Percentiles rank a stretch among this genome's conserved stretches.
Evolutionary conservation across 208 protist genomes (phyloP).

Genomic region (Leishmania lainsoni): DNA sequence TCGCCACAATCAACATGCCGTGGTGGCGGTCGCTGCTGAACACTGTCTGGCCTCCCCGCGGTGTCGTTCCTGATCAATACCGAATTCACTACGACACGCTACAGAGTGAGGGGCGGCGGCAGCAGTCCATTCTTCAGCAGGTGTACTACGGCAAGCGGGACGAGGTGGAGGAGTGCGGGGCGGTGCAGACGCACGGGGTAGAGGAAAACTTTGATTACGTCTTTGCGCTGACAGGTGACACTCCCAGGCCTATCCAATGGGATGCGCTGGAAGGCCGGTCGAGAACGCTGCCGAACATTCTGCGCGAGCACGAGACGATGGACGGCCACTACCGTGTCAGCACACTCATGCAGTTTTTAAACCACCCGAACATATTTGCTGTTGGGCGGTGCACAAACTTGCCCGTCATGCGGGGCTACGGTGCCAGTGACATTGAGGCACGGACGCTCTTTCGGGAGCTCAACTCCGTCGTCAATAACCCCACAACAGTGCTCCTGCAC

Average conservation of each 20-base stretch:
- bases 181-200: constrained; percentile 29
- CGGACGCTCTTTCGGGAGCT: constrained; percentile 78
- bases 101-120: constrained; percentile 38
- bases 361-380: constrained; percentile 76
- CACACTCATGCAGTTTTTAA: constrained; percentile 84
- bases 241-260: constrained; percentile 57
- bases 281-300: constrained; percentile 43
- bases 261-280: constrained; percentile 23
- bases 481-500: constrained; percentile 62
- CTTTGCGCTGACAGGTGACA: constrained; percentile 75
- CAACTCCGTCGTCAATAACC: constrained; percentile 75
- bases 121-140: constrained; percentile 79
- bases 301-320: constrained; percentile 65
- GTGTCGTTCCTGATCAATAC: constrained; percentile 40
- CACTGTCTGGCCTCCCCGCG: constrained; percentile 8
- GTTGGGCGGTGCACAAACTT: constrained; percentile 80
- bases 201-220: constrained; percentile 84
- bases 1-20: background rate
- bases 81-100: constrained; percentile 57
- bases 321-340: constrained; percentile 87
- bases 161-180: constrained; percentile 33
- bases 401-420: constrained; percentile 64
- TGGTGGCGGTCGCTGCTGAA: constrained; percentile 31
- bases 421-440: constrained; percentile 73
- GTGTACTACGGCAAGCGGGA: constrained; percentile 67